These are phyloP conservation scores for Fusarium sp. DNA, from an alignment of 2,329 filamentous ascomycete species.

Conservation along the genomic window DNA sequence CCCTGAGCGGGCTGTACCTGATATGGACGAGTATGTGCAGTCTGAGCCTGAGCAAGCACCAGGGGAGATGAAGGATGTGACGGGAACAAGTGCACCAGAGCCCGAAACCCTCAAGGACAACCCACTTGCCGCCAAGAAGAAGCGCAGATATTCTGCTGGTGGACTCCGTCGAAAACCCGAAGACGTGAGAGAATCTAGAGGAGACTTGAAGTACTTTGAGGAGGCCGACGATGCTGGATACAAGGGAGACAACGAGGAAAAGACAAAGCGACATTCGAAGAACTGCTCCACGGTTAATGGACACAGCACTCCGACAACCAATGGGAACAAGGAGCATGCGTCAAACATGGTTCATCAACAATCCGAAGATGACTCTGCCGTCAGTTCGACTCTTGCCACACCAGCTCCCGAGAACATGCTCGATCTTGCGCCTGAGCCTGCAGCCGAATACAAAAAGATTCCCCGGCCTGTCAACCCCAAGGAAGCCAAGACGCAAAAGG, in stretches of 20 bases:
- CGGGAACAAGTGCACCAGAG: slow-evolving; percentile 70
- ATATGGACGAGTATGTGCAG: slow-evolving; percentile 38
- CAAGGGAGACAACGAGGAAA: slow-evolving; percentile 63
- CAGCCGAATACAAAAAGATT: slow-evolving; percentile 50
- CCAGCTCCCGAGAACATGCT: slow-evolving; percentile 47
- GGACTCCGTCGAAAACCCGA: slow-evolving; percentile 77
- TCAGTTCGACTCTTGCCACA: slow-evolving; percentile 49
- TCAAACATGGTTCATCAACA: slow-evolving; percentile 44
- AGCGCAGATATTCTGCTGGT: slow-evolving; percentile 85
- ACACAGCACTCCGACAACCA: slow-evolving; percentile 8
- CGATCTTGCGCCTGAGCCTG: background rate
- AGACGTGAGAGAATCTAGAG: slow-evolving; percentile 73
- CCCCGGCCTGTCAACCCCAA: slow-evolving; percentile 76
- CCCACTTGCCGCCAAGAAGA: slow-evolving; percentile 55
- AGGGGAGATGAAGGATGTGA: slow-evolving; percentile 60
- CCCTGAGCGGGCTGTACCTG: slow-evolving; percentile 18
- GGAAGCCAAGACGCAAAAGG: slow-evolving; percentile 70
- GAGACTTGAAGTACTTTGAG: slow-evolving; percentile 89
- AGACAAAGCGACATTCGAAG: slow-evolving; percentile 16
- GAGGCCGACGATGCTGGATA: slow-evolving; percentile 86
- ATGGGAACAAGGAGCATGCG: slow-evolving; percentile 24
- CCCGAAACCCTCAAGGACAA: slow-evolving; percentile 61
- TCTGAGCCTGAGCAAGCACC: slow-evolving; percentile 49
- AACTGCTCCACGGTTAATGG: slow-evolving; percentile 11
- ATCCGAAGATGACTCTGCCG: slow-evolving; percentile 44